These are phyloP conservation scores for Pythium chondricola DNA, from an alignment of 352 stramenopile genomes.

Conservation along the genomic window DNA sequence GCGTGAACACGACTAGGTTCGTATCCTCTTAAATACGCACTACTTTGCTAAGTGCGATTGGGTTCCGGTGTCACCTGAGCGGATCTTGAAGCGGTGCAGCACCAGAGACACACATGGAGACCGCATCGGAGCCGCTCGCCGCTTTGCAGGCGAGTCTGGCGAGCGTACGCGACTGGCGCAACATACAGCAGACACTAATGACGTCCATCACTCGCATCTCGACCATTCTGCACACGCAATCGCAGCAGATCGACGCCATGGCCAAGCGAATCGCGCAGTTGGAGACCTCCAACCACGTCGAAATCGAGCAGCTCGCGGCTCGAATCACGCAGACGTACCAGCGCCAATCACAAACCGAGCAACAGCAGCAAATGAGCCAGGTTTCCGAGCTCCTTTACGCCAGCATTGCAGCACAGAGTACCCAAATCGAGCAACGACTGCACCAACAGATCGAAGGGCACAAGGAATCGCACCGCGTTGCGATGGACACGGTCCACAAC, in stretches of 20 bases:
- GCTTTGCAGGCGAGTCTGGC: constrained; percentile 22
- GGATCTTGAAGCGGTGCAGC: neutral
- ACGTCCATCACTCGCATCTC: constrained; percentile 34
- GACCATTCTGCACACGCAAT: constrained; percentile 32
- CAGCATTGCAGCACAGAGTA: too few relatives aligned
- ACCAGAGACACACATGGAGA: neutral
- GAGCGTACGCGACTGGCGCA: constrained; percentile 50
- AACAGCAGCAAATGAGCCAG: too few relatives aligned
- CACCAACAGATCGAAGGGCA: too few relatives aligned
- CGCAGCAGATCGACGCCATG: constrained; percentile 16
- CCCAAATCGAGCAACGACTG: too few relatives aligned
- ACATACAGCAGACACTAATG: constrained; percentile 48
- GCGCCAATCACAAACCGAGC: too few relatives aligned
- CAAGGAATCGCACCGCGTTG: too few relatives aligned
- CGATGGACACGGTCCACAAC: too few relatives aligned
- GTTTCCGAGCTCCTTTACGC: too few relatives aligned
- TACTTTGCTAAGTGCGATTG: too few relatives aligned
- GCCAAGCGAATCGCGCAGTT: constrained; percentile 12
- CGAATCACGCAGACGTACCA: too few relatives aligned
- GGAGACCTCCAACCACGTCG: neutral
- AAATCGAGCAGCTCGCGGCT: neutral
- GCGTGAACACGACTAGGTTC: neutral
- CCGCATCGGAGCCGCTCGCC: neutral
- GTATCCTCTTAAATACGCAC: too few relatives aligned
- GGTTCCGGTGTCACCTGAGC: too few relatives aligned